Base-by-base conservation (phyloP, 2,329 filamentous ascomycete species). In the Emydomyces testavorans region DNA sequence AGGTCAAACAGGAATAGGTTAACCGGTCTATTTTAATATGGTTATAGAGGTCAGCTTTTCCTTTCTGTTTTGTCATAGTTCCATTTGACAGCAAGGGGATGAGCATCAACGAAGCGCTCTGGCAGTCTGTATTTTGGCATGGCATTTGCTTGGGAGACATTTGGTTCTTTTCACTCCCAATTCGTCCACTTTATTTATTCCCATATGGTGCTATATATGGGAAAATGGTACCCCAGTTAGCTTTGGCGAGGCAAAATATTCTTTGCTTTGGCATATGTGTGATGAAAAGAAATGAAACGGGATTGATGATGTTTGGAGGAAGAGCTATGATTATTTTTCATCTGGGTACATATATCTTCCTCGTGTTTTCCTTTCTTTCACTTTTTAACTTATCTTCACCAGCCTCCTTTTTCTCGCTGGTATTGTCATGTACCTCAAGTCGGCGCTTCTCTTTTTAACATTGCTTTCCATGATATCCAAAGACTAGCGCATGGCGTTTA, bases 401-500 rank as follows among this genome's bases (percentile, higher is more conserved):
- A n/a, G 23, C 24, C 18, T 18, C 28, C 28, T 10, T 26, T 16
- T 39, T 7, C 21, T 28, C 16, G 3, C 24, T 20, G 6, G 36
- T 20, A n/a, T 15, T 35, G 28, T 36, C 15, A 31, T 7, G 21
- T 46, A 16, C 35, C 3, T 20, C 24, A 24, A n/a, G 43, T 23
- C 31, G 31, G 26, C 16, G 29, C 28, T 32, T 39, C 16, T 29
- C n/a, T 3, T 41, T 21, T 36, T 40, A 4, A 20, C 26, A 6
- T 16, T 46, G 18, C 13, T 47, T 47, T 47, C n/a, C n/a, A 47
- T 40, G 45, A 47, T 47, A 47, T 47, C 36, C 44, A 46, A 38
- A 46, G 42, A 45, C 42, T 32, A 45, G 23, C 21, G 44, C 34
- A 40, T 39, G 23, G 24, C 24, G 18, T 46, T 39, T 39, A 16